These are phyloP conservation scores for Onygenales sp. DNA, from an alignment of 2,329 filamentous ascomycete species.

Conservation along the genomic window DNA sequence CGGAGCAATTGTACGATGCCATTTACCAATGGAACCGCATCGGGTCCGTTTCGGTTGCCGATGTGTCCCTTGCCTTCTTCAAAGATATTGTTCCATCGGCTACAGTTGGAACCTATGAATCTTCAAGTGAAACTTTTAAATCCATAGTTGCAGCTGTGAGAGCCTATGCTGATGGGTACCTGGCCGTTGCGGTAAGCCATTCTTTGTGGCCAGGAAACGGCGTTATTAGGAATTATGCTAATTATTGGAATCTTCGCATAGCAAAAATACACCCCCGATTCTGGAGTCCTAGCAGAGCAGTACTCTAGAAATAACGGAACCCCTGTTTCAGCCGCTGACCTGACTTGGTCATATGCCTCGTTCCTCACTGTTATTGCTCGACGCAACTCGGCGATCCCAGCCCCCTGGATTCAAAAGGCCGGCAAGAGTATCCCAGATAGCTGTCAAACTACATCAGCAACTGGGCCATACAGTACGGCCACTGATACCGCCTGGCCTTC, in stretches of 20 bases:
- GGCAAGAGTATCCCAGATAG: conserved; percentile 22
- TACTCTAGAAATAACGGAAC: conserved; percentile 26
- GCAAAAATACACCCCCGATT: conserved; percentile 40
- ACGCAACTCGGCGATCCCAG: conserved; percentile 23
- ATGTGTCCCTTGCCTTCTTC: conserved; percentile 63
- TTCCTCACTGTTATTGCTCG: conserved; percentile 29
- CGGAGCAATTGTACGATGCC: conserved; percentile 70
- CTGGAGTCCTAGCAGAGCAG: conserved; percentile 45
- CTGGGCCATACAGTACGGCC: conserved; percentile 24
- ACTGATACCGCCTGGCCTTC: conserved; percentile 25
- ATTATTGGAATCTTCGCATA: not conserved
- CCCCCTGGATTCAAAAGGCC: conserved; percentile 25
- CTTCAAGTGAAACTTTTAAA: conserved; percentile 35
- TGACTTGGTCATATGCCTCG: conserved; percentile 39
- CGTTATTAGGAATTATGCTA: not conserved
- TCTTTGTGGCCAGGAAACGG: not conserved
- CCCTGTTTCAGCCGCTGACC: conserved; percentile 28
- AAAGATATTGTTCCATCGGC: conserved; percentile 50
- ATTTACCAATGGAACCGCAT: conserved; percentile 58
- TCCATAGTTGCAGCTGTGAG: conserved; percentile 49
- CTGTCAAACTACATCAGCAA: conserved; percentile 22
- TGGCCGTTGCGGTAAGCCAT: conserved; percentile 29
- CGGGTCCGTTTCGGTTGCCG: conserved; percentile 56
- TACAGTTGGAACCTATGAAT: conserved; percentile 53
- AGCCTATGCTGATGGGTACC: conserved; percentile 51